phyloP scores from a whole-genome alignment of 805 yeast species.

The Saccharomycopsis vini region DNA sequence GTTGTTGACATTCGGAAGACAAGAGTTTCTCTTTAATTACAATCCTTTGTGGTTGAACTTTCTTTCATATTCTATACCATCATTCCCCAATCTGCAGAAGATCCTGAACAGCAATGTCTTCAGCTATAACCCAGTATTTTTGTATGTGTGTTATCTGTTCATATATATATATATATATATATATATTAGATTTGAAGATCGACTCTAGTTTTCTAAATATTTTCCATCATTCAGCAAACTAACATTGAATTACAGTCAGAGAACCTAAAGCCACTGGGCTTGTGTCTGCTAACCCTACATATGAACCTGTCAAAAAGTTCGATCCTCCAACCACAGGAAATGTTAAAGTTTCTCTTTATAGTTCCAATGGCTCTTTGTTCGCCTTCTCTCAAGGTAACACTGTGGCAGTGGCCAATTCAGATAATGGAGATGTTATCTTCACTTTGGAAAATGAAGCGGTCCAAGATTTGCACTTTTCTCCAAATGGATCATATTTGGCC shows the following conservation, averaged over 20 bases:
- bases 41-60: too few species aligned
- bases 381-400: conserved; percentile 63
- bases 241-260: conserved; percentile 34
- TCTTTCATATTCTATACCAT: too few species aligned
- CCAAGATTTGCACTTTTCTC: conserved; percentile 81
- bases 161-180: too few species aligned
- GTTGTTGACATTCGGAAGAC: too few species aligned
- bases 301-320: conserved; percentile 24
- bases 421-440: conserved; percentile 42
- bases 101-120: too few species aligned
- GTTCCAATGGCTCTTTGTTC: conserved; percentile 58
- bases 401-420: conserved; percentile 43
- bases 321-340: conserved; percentile 32
- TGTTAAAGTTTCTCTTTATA: conserved; percentile 56
- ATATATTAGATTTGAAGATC: too few species aligned
- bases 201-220: too few species aligned
- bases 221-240: neutral
- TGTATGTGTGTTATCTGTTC: too few species aligned
- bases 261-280: conserved; percentile 49
- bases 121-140: conserved; percentile 8
- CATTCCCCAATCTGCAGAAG: too few species aligned
- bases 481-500: conserved; percentile 69
- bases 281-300: conserved; percentile 29
- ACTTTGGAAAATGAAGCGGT: conserved; percentile 54
- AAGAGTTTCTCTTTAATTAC: too few species aligned